phyloP scores from a whole-genome alignment of 495 filamentous ascomycete species.

The Penicillium pulvis region DNA sequence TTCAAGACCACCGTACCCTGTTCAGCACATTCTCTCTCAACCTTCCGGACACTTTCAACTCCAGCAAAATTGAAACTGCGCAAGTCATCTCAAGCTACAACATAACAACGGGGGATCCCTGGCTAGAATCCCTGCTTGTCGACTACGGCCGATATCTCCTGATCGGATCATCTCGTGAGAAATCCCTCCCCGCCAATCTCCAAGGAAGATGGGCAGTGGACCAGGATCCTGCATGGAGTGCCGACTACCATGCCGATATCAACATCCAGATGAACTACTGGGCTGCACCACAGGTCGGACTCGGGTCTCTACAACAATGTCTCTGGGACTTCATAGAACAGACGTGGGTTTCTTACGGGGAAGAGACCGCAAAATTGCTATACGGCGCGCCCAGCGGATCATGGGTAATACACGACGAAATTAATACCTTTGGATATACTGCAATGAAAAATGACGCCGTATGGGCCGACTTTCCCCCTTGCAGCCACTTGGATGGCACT shows the following conservation, averaged over 20 bases:
- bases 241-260: constrained; percentile 54
- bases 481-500: constrained; percentile 54
- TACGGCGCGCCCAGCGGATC: constrained; percentile 44
- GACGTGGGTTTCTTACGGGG: constrained; percentile 53
- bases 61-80: constrained; percentile 37
- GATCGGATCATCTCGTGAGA: constrained; percentile 39
- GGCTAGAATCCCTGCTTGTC: constrained; percentile 46
- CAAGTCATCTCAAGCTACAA: constrained; percentile 37
- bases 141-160: constrained; percentile 50
- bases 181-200: constrained; percentile 48
- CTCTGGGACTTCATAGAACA: constrained; percentile 51
- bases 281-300: constrained; percentile 37
- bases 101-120: constrained; percentile 40
- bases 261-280: constrained; percentile 58
- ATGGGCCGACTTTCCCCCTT: constrained; percentile 48
- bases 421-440: constrained; percentile 55
- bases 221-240: constrained; percentile 41
- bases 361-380: constrained; percentile 48
- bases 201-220: constrained; percentile 47
- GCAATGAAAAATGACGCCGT: constrained; percentile 43
- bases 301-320: constrained; percentile 32
- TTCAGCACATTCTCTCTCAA: constrained; percentile 38
- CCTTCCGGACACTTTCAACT: constrained; percentile 41
- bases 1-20: constrained; percentile 41
- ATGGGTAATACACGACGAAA: constrained; percentile 49